Base-by-base conservation (phyloP, 1,284 basidiomycete species). In the Fomitopsis betulina region DNA sequence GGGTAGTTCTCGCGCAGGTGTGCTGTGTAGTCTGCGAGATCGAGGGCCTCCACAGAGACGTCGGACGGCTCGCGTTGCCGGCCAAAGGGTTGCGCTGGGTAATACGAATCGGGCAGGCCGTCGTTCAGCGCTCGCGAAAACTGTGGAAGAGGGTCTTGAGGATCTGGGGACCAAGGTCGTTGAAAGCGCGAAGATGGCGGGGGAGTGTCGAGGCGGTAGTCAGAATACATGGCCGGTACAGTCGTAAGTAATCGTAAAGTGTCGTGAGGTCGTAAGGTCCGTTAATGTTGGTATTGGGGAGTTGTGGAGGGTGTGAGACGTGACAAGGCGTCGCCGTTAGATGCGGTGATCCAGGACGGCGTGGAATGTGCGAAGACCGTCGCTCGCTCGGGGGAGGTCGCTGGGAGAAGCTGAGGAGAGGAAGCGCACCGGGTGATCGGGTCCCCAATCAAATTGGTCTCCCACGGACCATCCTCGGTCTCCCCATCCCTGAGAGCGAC, bases 161-260 rank as follows among this genome's bases (percentile, higher is more conserved):
- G 80, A 67, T 84, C 81, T 62, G 84, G 85, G 56, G 85, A 86
- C 85, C 85, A 86, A 58, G 85, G 85, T 27, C 84, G 68, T 51
- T 71, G 73, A 60, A 75, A 72, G 47, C 79, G 79, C 32, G 83
- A 82, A 56, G 69, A 67, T 5, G 80, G 81, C n/a, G 80, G 80
- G 51, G 79, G 82, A 55, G 77, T 73, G 65, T 83, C 80, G 61
- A 83, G 79, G 62, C 71, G 70, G 58, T 76, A 71, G 59, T 73
- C 63, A 55, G 74, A 65, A 64, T 72, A 72, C 67, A 72, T 69
- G 33, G 76, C 79, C 68, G 64, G 68, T 45, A 64, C 69, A 55
- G 61, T 63, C 49, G 49, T 51, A 35, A 51, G 33, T 7, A 51
- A 27, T 51, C 49, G 49, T 51, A 21, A 35, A 51, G 10, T n/a